Conservation (phyloP, 2,329 filamentous ascomycete species). For the Rutstroemia sp. region DNA sequence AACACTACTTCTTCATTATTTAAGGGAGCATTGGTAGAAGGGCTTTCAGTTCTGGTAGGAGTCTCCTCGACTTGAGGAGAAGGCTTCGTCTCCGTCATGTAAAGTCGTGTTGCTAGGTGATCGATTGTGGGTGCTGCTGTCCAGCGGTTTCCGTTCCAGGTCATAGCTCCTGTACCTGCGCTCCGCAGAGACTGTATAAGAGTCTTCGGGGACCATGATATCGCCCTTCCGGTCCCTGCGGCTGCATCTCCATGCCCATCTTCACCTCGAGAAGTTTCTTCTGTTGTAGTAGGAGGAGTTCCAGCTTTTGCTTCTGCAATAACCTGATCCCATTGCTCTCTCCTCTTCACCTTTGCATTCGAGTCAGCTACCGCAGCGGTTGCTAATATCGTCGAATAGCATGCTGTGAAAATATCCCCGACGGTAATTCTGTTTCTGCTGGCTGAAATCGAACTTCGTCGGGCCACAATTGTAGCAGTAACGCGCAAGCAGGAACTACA, state of each 20-base stretch:
- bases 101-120: not conserved
- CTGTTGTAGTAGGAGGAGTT: not conserved
- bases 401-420: slow-evolving; percentile 54
- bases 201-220: not conserved
- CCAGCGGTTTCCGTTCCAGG: slow-evolving; percentile 4
- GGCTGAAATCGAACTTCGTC: slow-evolving; percentile 42
- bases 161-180: not conserved
- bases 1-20: not conserved
- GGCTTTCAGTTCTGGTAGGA: not conserved
- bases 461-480: slow-evolving; percentile 34
- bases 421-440: slow-evolving; percentile 39
- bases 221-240: not conserved
- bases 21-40: not conserved
- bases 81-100: not conserved
- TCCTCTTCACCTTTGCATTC: slow-evolving; percentile 47
- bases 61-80: not conserved
- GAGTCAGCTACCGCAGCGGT: slow-evolving; percentile 58
- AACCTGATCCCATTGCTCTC: slow-evolving; percentile 52
- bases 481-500: slow-evolving; percentile 53
- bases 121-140: not conserved
- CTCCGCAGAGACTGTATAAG: not conserved
- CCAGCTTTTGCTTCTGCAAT: slow-evolving; percentile 44
- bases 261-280: slow-evolving; percentile 6
- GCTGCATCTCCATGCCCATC: not conserved
- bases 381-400: slow-evolving; percentile 61